These are phyloP conservation scores for Tuber calosporum DNA, from an alignment of 495 filamentous ascomycete species.

Conservation along the genomic window DNA sequence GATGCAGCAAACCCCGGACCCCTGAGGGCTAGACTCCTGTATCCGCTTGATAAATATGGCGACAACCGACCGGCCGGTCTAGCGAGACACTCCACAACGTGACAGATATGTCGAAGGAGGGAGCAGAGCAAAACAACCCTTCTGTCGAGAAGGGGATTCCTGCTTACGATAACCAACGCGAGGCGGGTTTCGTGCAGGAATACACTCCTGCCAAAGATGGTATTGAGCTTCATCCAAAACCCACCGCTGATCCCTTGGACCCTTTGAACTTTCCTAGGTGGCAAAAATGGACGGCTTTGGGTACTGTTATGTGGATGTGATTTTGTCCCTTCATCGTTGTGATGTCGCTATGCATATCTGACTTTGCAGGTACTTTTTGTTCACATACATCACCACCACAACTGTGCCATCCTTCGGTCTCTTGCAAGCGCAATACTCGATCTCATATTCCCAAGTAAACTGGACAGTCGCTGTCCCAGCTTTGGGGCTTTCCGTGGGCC, in stretches of 20 bases:
- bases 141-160: background rate
- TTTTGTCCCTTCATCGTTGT: conserved; percentile 16
- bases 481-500: conserved; percentile 53
- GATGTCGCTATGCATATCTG: background rate
- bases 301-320: conserved; percentile 55
- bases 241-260: conserved; percentile 52
- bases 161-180: conserved; percentile 3
- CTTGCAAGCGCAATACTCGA: conserved; percentile 49
- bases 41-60: background rate
- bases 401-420: conserved; percentile 54
- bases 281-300: conserved; percentile 51
- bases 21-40: background rate
- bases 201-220: conserved; percentile 40
- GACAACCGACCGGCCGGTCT: background rate
- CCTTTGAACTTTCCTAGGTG: conserved; percentile 53
- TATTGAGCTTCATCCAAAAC: conserved; percentile 48
- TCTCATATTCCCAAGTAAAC: conserved; percentile 52
- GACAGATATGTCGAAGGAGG: background rate
- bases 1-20: background rate
- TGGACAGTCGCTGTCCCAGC: conserved; percentile 60
- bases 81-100: background rate
- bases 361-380: conserved; percentile 52
- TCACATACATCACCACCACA: conserved; percentile 59
- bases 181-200: conserved; percentile 26
- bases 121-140: background rate